Evolutionary conservation across 148 eudicot species (phyloP).

Genomic region (Camellia sinensis): DNA sequence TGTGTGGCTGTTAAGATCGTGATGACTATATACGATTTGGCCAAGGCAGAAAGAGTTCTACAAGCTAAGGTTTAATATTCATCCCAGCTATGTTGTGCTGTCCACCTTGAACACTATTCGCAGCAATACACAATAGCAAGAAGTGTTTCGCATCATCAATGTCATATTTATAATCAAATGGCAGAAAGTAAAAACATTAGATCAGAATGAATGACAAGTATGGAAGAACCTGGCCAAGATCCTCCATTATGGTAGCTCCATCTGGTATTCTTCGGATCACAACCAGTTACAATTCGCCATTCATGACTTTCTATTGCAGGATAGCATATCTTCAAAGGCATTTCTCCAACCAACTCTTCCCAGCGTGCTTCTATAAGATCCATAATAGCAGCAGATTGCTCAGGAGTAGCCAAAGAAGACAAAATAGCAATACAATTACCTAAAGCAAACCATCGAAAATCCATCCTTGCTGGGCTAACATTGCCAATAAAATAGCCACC

Average conservation of each 20-base stretch:
- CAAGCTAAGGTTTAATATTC: background rate
- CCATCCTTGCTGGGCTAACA: slow-evolving; percentile 98
- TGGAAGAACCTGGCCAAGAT: slow-evolving; percentile 91
- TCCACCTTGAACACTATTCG: no score
- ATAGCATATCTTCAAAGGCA: slow-evolving; percentile 85
- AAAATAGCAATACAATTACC: slow-evolving; percentile 93
- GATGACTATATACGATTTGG: background rate
- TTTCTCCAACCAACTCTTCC: slow-evolving; percentile 96
- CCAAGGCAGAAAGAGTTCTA: background rate
- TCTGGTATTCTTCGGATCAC: slow-evolving; percentile 97
- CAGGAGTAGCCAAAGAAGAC: slow-evolving; percentile 91
- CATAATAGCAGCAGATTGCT: slow-evolving; percentile 94
- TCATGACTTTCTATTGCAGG: slow-evolving; percentile 96
- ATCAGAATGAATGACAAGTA: slow-evolving; percentile 16
- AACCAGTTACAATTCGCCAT: slow-evolving; percentile 94
- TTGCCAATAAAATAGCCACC: slow-evolving; percentile 97
- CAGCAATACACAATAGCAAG: background rate
- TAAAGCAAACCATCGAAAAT: slow-evolving; percentile 93
- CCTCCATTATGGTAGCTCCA: slow-evolving; percentile 99
- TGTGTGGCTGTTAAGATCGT: no score
- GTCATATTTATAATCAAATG: background rate
- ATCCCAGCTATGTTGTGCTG: no score
- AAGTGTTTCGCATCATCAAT: background rate
- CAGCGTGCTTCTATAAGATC: slow-evolving; percentile 95
- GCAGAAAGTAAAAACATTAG: background rate